Evolutionary conservation across 1,139 yeast species (phyloP), one percentile per base, ranked within the genome.

Genomic region (Kodamaea arcana): DNA sequence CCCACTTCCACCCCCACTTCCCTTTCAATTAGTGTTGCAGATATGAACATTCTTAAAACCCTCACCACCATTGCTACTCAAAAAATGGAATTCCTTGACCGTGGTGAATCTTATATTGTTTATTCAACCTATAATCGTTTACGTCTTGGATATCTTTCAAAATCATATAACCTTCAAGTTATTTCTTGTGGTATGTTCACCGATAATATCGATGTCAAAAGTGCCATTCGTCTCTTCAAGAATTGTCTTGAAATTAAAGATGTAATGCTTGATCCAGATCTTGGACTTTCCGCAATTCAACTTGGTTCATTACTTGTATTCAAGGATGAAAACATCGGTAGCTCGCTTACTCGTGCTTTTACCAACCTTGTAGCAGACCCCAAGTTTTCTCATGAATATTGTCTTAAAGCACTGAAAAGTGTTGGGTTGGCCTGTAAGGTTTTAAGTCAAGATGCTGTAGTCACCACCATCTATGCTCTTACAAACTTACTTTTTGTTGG

Each of bases 391-490:
- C 38, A 55, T 32, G 43, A 46, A 5, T 60, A 60, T 42, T 62
- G 67, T 46, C 35, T 45, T 13, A 43, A 44, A 9, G 69, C 71
- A 6, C 62, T 73, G 4, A 56, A 57, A 39, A 54, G 68, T 41
- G 67, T 70, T 34, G 75, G 76, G 4, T 47, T 63, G 42, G 74
- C 75, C 17, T 57, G 70, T 44, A 70, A 64, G 42, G 65, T 65
- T 13, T 56, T 77, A 35, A 68, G 84, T 16, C 94, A 87, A 51
- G 97, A 88, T 55, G 79, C 86, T 0, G 80, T 84, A 14, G 86
- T 88, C 10, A 83, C 95, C n/a, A 76, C 92, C 2, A 80, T 92
- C 37, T 92, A 92, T 56, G 82, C 95, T 0, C 69, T 90, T 45
- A 78, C 86, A 17, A 92, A 92, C 55, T 63, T 84, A 48, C 62